Base-by-base conservation (phyloP, 805 yeast species). In the Tetrapisispora nanseiensis region DNA sequence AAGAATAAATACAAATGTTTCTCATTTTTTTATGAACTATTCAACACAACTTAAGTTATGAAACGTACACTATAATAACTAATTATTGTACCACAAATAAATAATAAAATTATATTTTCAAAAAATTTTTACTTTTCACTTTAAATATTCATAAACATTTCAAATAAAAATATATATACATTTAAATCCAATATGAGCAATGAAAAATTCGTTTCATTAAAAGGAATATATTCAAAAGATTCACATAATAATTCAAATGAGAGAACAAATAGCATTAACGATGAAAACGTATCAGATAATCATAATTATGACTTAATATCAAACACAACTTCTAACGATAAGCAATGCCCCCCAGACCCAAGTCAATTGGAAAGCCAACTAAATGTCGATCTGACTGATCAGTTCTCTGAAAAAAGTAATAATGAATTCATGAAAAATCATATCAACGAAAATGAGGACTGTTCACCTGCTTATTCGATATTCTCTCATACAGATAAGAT, bases 401-500 rank as follows among this genome's bases (percentile, higher is more conserved):
- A 35, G 12, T 23, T 12, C 9, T 35, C 38, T 16, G 30, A 24
- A 16, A 35, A 16, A 2, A 35, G 38, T 35, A 16, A 15, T 10
- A 35, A 26, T 11, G 16, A 35, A n/a, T 19, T 13, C 13, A 15
- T 35, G 10, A 8, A 23, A 16, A 26, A 24, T 35, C 15, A 24
- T 3, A 24, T 22, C 3, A 30, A 35, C 4, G 30, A 35, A 12
- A 11, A 20, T 7, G 38, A 35, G 2, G 16, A 24, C 5, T 10
- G 4, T 13, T 4, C 44, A 8, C 40, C 51, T 3, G 65, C 76
- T 1, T 68, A 70, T 48, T 66, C 82, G 0, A 69, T 78, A 6
- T 64, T 76, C 29, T 61, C 66, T 0, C 43, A 52, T 4, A 45
- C 43, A 3, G 81, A 77, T 37, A 69, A 70, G 48, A 42, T 55